These are phyloP conservation scores for Angomonas ambiguus DNA, from an alignment of 208 protist species.

Conservation along the genomic window DNA sequence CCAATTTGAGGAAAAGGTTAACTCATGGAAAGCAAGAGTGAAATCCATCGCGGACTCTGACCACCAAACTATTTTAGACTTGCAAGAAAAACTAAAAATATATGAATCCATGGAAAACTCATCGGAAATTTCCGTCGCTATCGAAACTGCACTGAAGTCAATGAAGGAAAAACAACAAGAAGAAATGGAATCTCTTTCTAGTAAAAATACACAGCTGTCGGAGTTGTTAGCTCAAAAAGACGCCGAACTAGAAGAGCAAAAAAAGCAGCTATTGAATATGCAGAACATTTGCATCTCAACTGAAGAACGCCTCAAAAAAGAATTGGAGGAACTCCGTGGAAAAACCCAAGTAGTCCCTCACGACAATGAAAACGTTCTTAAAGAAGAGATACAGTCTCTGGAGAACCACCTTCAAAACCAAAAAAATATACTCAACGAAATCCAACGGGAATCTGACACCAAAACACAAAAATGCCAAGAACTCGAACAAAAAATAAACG, in stretches of 20 bases:
- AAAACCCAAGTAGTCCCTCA: slow-evolving; percentile 14
- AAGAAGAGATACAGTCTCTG: slow-evolving; percentile 20
- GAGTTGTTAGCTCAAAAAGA: slow-evolving; percentile 1
- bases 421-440: slow-evolving; percentile 4
- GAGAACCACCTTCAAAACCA: slow-evolving; percentile 35
- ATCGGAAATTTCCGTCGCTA: not conserved
- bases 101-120: not conserved
- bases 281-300: slow-evolving; percentile 26
- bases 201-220: not conserved
- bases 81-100: slow-evolving; percentile 19
- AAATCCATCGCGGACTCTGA: slow-evolving; percentile 38
- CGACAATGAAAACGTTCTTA: slow-evolving; percentile 6
- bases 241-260: slow-evolving; percentile 15
- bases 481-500: slow-evolving; percentile 14
- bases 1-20: slow-evolving; percentile 36
- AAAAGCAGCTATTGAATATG: slow-evolving; percentile 23
- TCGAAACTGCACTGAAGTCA: slow-evolving; percentile 15
- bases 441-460: slow-evolving; percentile 20
- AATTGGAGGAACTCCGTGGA: slow-evolving; percentile 21
- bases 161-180: slow-evolving; percentile 11
- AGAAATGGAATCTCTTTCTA: slow-evolving; percentile 1
- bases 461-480: slow-evolving; percentile 13
- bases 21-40: slow-evolving; percentile 63
- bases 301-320: slow-evolving; percentile 25
- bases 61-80: slow-evolving; percentile 28